Conservation (phyloP, 78 protist species). For the Dictyostelium brefeldianum region DNA sequence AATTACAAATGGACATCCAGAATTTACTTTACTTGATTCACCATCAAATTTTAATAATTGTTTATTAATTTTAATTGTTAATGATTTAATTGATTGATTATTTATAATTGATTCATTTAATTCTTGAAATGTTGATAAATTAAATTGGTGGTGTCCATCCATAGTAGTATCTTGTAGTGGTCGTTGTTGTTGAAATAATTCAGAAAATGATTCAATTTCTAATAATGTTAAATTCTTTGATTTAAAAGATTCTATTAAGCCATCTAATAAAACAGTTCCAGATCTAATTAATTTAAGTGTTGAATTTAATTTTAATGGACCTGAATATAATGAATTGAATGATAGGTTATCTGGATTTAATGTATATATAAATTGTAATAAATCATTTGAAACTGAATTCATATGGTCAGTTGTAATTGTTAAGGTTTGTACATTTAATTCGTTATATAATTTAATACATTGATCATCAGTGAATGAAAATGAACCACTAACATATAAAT, state of each 20-base stretch:
- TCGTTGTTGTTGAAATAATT: background rate
- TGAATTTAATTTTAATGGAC: slow-evolving; percentile 1
- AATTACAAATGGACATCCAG: background rate
- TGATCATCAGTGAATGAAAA: background rate
- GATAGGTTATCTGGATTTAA: background rate
- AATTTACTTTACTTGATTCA: background rate
- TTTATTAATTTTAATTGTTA: background rate
- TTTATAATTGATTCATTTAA: slow-evolving; percentile 1
- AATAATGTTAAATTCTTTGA: background rate
- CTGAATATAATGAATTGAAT: background rate
- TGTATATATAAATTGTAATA: background rate
- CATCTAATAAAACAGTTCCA: background rate
- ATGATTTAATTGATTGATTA: slow-evolving; percentile 14
- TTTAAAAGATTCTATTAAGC: background rate
- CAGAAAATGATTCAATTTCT: background rate
- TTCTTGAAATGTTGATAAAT: background rate
- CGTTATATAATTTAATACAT: background rate
- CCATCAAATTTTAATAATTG: background rate
- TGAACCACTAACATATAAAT: background rate
- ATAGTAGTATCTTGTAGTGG: too few species aligned
- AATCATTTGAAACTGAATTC: slow-evolving; percentile 1
- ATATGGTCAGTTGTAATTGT: background rate
- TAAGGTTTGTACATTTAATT: background rate
- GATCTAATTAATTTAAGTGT: background rate
- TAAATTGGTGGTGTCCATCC: too few species aligned